Conservation (phyloP, 2,329 filamentous ascomycete species). For the Chrysosporium queenslandicum region DNA sequence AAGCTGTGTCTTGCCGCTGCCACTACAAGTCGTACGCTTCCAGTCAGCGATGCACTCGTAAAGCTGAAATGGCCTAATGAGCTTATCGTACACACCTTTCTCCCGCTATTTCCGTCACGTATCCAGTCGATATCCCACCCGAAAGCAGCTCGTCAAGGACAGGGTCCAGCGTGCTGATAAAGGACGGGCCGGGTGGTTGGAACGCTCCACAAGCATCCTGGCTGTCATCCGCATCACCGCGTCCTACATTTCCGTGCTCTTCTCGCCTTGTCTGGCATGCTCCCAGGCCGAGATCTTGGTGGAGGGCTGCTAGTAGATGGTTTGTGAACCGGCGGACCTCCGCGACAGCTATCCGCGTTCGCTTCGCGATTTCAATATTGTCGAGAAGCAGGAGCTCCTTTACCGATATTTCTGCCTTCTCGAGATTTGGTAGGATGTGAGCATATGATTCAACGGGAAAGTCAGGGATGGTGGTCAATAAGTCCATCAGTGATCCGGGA, state of each 20-base stretch:
- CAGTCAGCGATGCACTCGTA: not conserved
- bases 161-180: conserved; percentile 72
- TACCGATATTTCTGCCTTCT: conserved; percentile 65
- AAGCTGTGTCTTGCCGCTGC: conserved; percentile 90
- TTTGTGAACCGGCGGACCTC: conserved; percentile 66
- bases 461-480: conserved; percentile 68
- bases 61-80: not conserved
- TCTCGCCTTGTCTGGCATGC: conserved; percentile 5
- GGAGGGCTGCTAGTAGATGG: conserved; percentile 57
- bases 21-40: conserved; percentile 40
- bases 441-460: conserved; percentile 63
- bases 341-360: conserved; percentile 67
- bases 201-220: not conserved
- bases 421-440: conserved; percentile 67
- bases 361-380: conserved; percentile 70
- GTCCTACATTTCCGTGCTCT: conserved; percentile 10
- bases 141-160: conserved; percentile 59
- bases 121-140: conserved; percentile 71
- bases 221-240: not conserved
- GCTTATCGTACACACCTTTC: conserved; percentile 53
- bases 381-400: conserved; percentile 80
- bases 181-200: conserved; percentile 29
- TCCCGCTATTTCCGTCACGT: conserved; percentile 80
- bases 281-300: conserved; percentile 48
- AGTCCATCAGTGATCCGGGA: conserved; percentile 45